Base-by-base conservation (phyloP, 768 basidiomycete genomes). In the Xerocomellus dryophilus region DNA sequence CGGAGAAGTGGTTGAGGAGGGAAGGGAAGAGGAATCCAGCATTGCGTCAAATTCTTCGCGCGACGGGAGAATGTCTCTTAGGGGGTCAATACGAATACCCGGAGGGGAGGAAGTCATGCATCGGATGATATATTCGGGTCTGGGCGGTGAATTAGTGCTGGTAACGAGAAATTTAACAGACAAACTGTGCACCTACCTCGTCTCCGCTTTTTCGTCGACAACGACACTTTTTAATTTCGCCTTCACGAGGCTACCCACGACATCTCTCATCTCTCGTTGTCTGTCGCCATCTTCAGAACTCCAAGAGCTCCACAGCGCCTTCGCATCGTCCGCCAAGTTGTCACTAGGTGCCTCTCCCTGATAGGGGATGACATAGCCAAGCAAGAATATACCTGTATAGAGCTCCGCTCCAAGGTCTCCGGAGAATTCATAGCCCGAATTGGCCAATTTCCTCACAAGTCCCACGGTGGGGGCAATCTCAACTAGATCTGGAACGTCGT, bases 51-150 rank as follows among this genome's bases (percentile, higher is more conserved):
- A 69, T 50, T 76, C 75, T 0, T 67, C 61, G 8, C 66, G 60
- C 7, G 78, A 68, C 0, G 84, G 86, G 58, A 88, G 77, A 36
- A 87, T 70, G 34, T 83, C 83, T 10, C 55, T 49, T 4, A 83
- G 60, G 17, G 80, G 60, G 9, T 80, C 66, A 12, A 79, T 48
- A 5, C 65, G 56, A 21, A 79, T 58, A 4, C 74, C 75, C 21
- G 71, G 70, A 20, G 72, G 68, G 6, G 70, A 66, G 15, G 68
- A 62, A 4, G 69, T 56, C 7, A 80, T 52, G 35, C 77, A 63
- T 21, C 57, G 60, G 8, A 82, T 66, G 12, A 83, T 69, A 53
- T 81, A 69, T 48, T 78, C 77, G 7, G 81, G 78, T 32, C 82
- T 83, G 23, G 3, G 44, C 31, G 50, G 20, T 36, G 23, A 15